These are phyloP conservation scores for Mortierella sp. DNA, from an alignment of 371 early-diverging fungal genomes.

Conservation along the genomic window DNA sequence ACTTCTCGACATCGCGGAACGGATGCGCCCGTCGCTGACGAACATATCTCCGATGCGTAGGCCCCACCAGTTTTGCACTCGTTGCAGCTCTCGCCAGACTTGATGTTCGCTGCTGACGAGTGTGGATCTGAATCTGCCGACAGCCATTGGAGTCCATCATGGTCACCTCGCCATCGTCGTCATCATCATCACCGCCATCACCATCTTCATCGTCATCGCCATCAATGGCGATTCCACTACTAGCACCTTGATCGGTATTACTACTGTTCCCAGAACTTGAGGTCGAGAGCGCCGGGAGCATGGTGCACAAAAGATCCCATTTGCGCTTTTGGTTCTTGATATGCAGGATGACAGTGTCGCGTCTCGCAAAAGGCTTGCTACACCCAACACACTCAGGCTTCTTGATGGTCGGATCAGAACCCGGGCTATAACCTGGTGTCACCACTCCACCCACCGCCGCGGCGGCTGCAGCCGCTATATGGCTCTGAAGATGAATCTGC, in stretches of 20 bases:
- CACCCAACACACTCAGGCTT: conserved; percentile 55
- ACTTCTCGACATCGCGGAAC: conserved; percentile 33
- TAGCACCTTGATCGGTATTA: too few relatives aligned
- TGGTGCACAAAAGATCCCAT: conserved; percentile 35
- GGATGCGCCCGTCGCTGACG: conserved; percentile 29
- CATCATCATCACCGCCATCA: background rate
- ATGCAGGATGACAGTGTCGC: conserved; percentile 53
- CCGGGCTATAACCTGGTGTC: conserved; percentile 28
- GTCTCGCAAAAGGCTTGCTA: conserved; percentile 51
- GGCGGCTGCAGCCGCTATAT: background rate
- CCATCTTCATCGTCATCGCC: background rate
- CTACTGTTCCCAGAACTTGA: background rate
- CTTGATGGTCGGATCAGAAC: conserved; percentile 33
- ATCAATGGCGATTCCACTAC: background rate
- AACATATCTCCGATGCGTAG: background rate
- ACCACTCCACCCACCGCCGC: background rate
- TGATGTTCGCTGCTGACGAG: background rate
- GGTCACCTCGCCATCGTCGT: background rate
- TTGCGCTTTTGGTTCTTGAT: conserved; percentile 53
- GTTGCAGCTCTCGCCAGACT: background rate
- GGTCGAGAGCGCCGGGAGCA: conserved; percentile 14
- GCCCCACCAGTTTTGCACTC: background rate
- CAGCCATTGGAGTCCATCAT: background rate
- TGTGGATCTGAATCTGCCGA: too few relatives aligned
- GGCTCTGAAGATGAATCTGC: background rate